Percentiles rank a stretch among this genome's conserved stretches.
phyloP scores from a whole-genome alignment of 2,329 filamentous ascomycete species.

The Botrytis porri region DNA sequence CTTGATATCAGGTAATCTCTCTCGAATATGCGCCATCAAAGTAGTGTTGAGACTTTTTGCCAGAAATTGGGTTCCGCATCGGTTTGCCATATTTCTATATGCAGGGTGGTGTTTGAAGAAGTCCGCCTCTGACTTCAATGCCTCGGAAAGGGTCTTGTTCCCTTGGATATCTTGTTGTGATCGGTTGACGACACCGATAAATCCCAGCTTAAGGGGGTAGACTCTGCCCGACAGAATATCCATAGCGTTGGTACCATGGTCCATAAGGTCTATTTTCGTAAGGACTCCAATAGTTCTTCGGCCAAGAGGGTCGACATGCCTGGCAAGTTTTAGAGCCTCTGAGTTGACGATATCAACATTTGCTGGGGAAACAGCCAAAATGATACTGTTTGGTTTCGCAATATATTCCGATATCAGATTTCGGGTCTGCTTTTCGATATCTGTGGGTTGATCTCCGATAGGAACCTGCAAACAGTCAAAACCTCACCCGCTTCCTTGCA shows the following conservation, averaged over 20 bases:
- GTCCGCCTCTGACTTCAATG: conserved; percentile 82
- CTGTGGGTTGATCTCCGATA: conserved; percentile 93
- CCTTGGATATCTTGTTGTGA: conserved; percentile 98
- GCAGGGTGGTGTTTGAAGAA: conserved; percentile 98
- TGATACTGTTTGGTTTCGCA: conserved; percentile 97
- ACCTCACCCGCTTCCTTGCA: conserved; percentile 19
- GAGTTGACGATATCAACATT: conserved; percentile 99
- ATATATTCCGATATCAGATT: conserved; percentile 98
- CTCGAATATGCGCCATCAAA: conserved; percentile 93
- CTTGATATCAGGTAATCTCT: conserved; percentile 95
- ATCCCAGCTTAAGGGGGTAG: conserved; percentile 93
- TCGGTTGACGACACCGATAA: conserved; percentile 96
- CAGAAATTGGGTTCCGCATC: conserved; percentile 90
- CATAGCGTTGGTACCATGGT: conserved; percentile 95
- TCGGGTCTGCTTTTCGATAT: conserved; percentile 98
- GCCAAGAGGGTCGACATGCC: conserved; percentile 93
- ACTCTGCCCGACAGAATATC: conserved; percentile 97
- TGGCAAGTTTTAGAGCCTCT: conserved; percentile 91
- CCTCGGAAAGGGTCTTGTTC: conserved; percentile 91
- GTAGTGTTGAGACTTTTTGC: conserved; percentile 94
- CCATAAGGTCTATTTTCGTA: conserved; percentile 97
- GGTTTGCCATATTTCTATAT: conserved; percentile 90
- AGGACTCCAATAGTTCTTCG: conserved; percentile 94
- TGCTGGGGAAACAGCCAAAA: conserved; percentile 92
- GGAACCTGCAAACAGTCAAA: conserved; percentile 60